A percentile compares a stretch with the other conserved stretches of the same genome.
These are phyloP conservation scores for Exophiala oligosperma DNA, from an alignment of 2,329 filamentous ascomycete species.

Conservation along the genomic window DNA sequence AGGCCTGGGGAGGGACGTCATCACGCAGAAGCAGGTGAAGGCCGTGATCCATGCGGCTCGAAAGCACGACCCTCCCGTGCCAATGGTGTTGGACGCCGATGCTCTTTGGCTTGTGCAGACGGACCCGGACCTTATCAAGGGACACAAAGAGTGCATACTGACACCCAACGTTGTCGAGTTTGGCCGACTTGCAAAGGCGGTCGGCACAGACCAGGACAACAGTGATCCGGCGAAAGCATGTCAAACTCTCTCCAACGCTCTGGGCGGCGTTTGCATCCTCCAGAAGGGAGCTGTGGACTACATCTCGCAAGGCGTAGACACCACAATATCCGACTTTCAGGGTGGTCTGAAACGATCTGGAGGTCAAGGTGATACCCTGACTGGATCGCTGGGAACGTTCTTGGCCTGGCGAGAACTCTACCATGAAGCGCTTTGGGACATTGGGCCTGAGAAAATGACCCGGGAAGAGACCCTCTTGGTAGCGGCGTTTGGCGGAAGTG, in stretches of 20 bases:
- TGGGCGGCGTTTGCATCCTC: constrained; percentile 86
- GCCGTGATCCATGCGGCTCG: constrained; percentile 77
- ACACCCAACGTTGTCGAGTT: constrained; percentile 98
- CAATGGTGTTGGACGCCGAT: constrained; percentile 90
- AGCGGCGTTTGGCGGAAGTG: constrained; percentile 82
- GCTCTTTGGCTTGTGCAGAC: constrained; percentile 76
- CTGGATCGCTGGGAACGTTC: constrained; percentile 83
- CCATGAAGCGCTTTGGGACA: constrained; percentile 73
- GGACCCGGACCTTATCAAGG: constrained; percentile 72
- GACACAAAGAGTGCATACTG: constrained; percentile 80
- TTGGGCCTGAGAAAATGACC: constrained; percentile 57
- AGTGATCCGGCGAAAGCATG: constrained; percentile 53
- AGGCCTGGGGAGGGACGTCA: constrained; percentile 80
- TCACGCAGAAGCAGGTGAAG: constrained; percentile 86
- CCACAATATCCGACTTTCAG: constrained; percentile 72
- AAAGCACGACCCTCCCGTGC: constrained; percentile 60
- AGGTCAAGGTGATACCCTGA: constrained; percentile 93
- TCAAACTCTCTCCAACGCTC: constrained; percentile 67
- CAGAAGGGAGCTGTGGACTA: constrained; percentile 84
- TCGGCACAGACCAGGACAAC: constrained; percentile 59
- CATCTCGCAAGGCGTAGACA: constrained; percentile 76
- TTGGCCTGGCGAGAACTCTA: constrained; percentile 88
- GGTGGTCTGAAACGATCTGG: constrained; percentile 89
- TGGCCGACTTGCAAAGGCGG: constrained; percentile 71
- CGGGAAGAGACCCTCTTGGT: constrained; percentile 65